These are phyloP conservation scores for Calocybe indica DNA, from an alignment of 768 basidiomycete species.

Conservation along the genomic window DNA sequence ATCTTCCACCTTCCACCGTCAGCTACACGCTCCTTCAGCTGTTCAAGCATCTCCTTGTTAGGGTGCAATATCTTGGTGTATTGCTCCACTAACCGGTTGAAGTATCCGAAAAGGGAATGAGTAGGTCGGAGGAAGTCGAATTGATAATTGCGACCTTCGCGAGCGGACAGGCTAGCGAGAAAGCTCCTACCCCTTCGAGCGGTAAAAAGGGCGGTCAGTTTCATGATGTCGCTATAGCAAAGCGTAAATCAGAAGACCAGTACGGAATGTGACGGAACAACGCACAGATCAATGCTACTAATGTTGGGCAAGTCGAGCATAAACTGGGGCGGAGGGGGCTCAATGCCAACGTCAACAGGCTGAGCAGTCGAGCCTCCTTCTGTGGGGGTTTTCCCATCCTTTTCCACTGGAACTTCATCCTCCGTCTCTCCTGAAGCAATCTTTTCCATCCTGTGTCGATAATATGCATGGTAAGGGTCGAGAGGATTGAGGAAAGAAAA, in stretches of 20 bases:
- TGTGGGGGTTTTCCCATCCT: conserved; percentile 34
- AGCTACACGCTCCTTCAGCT: conserved; percentile 59
- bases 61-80: conserved; percentile 90
- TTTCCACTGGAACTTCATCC: conserved; percentile 49
- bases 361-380: conserved; percentile 29
- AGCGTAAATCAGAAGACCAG: conserved; percentile 2
- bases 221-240: conserved; percentile 78
- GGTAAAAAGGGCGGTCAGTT: conserved; percentile 92
- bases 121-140: conserved; percentile 96
- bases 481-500: conserved; percentile 97
- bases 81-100: conserved; percentile 95
- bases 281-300: conserved; percentile 85
- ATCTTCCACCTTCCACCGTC: conserved; percentile 70
- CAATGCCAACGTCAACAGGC: conserved; percentile 58
- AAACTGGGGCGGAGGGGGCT: conserved; percentile 80
- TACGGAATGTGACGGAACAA: conserved; percentile 12
- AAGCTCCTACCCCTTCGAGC: conserved; percentile 87
- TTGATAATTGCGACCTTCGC: conserved; percentile 93
- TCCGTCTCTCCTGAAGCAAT: conserved; percentile 69
- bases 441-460: conserved; percentile 85
- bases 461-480: conserved; percentile 99
- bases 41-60: conserved; percentile 64
- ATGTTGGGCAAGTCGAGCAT: conserved; percentile 83
- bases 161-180: conserved; percentile 74
- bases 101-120: conserved; percentile 94